Evolutionary conservation across 75 land plant species (phyloP), one percentile per base, ranked within the genome.

Genomic region (Adiantum capillusveneris): DNA sequence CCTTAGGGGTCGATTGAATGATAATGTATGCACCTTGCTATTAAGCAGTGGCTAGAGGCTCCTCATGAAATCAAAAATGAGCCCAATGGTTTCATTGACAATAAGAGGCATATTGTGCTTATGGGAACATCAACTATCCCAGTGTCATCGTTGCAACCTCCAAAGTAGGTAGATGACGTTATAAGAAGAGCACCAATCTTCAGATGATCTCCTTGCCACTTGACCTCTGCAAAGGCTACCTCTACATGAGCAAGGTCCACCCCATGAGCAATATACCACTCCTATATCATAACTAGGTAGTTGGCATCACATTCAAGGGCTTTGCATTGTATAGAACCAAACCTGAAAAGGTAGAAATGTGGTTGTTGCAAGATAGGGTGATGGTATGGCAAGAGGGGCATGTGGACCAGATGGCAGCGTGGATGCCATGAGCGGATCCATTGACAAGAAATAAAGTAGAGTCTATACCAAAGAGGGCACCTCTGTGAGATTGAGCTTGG

Each of bases 71-170:
- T 27, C 69, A 69, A 49, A 92, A 85, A 56, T 92, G 97, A 9
- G 84, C 97, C 12, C 97, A 94, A 67, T 92, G 97, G 97, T 94
- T 65, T 92, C 97, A 58, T 92, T 94, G 41, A 84, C 82, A 55
- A 92, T 79, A 5, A 92, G 59, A 37, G 94, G 97, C 22, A 92
- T 70, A 26, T 66, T 67, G 31, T 75, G 55, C 5, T 25, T 48
- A 63, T 92, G 88, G 42, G 89, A 92, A 1, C 21, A 44, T 65
- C 30, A 0, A 84, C 66, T 29, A 92, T 80, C 26, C 62, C 66
- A 17, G 18, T 31, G 29, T 88, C 45, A 67, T 75, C 50, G 50
- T 86, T 84, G 80, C 89, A 92, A 16, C 88, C 74, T 11, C 97
- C 97, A 67, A 79, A 78, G 65, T 92, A 88, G 24, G 93, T 92